A percentile compares a stretch with the other conserved stretches of the same genome.
phyloP scores from a whole-genome alignment of 2,329 filamentous ascomycete genomes.

The Magnaporthiopsis poae region DNA sequence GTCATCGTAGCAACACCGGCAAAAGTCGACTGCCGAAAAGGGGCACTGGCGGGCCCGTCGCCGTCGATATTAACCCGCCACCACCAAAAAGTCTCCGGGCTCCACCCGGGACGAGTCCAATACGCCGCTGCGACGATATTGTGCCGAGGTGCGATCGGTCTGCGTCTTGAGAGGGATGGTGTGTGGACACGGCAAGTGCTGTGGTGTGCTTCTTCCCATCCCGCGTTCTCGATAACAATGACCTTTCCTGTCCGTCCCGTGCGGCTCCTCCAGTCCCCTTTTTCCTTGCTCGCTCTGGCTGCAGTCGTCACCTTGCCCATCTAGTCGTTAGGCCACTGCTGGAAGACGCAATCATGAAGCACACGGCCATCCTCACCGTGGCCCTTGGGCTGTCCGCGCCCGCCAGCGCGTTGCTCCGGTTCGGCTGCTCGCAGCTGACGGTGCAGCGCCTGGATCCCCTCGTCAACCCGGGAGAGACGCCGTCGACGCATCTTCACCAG shows the following conservation, averaged over 20 bases:
- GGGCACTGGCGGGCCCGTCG: too few relatives aligned
- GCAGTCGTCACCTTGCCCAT: neutral
- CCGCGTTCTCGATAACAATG: neutral
- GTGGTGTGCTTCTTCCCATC: neutral
- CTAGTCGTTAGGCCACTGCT: too few relatives aligned
- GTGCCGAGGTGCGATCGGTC: neutral
- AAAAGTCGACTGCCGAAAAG: neutral
- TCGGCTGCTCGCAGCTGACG: conserved; percentile 43
- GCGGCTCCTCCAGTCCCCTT: neutral
- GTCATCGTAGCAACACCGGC: too few relatives aligned
- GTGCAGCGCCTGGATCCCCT: conserved; percentile 33
- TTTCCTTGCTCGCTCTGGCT: neutral
- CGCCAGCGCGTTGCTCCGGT: conserved; percentile 22
- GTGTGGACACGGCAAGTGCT: neutral
- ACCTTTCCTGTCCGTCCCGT: neutral
- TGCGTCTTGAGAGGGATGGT: too few relatives aligned
- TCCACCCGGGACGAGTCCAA: neutral
- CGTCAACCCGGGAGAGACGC: conserved; percentile 35
- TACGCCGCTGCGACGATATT: neutral
- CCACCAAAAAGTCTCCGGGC: neutral
- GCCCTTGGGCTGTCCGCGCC: conserved; percentile 21
- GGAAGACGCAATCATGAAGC: conserved; percentile 15
- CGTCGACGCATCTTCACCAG: conserved; percentile 48
- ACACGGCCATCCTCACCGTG: conserved; percentile 16
- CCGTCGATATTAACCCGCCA: neutral